Evolutionary conservation across 176 grass and related monocot genomes (phyloP), one percentile per base, ranked within the genome.

Genomic region (Lolium rigidum): DNA sequence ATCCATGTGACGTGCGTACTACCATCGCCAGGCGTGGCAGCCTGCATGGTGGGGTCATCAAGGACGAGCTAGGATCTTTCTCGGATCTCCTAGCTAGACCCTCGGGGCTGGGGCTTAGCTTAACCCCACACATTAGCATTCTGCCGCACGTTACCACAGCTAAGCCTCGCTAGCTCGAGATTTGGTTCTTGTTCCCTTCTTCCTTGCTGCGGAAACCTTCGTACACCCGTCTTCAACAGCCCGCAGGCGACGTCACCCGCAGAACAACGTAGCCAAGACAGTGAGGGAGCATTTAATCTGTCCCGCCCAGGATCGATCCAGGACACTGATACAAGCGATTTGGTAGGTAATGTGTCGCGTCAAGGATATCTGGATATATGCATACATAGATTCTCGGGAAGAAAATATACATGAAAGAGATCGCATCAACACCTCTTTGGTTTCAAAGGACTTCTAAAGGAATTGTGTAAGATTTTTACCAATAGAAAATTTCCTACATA

Each of bases 181-280:
- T 82, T 57, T 24, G 80, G 20, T n/a, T 7, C 17, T 71, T 82
- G 80, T 82, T 70, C 65, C 22, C 65, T 70, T 82, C 80, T 25
- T 7, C 6, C 2, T 13, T 6, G 35, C 65, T 39, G 18, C 4
- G 44, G 11, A 74, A 25, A 50, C 47, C 44, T 16, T 61, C 58
- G 18, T 9, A 24, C 65, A 20, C 65, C 66, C 35, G 35, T 41
- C 66, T 20, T 35, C 54, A 18, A 56, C 46, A 47, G 46, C 8
- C 46, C 46, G 16, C 48, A 52, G 51, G 48, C 46, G 8, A 26
- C 22, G 72, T 26, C 72, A 52, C 47, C 72, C 72, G 72, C 72
- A 28, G 12, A 74, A 51, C 72, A 31, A 17, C 65, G 48, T 54
- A 35, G 73, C 73, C 21, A 26, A 35, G 48, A 31, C 24, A 31